A percentile compares a stretch with the other conserved stretches of the same genome.
phyloP scores from a whole-genome alignment of 495 filamentous ascomycete genomes.

The Hyaloscypha bicolor region DNA sequence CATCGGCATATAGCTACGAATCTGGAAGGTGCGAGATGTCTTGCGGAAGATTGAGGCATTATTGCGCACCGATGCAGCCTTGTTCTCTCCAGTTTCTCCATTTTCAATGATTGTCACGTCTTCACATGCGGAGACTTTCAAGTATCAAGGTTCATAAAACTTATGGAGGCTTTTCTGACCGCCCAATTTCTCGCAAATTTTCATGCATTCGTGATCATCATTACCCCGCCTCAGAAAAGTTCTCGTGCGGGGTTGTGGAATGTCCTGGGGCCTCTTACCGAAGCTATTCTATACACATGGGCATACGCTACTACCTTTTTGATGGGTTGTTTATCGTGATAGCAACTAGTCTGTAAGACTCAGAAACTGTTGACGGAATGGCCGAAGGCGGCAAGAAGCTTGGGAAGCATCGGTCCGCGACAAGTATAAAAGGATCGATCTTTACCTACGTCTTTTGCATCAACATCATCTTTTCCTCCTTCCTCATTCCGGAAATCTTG shows the following conservation, averaged over 20 bases:
- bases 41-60: no score
- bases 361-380: neutral
- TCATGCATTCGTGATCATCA: neutral
- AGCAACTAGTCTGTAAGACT: neutral
- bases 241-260: neutral
- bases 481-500: neutral
- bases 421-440: neutral
- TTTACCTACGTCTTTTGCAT: neutral
- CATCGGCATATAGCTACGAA: no score
- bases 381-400: neutral
- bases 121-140: no score
- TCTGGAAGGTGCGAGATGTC: no score
- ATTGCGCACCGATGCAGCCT: no score
- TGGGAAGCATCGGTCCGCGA: neutral
- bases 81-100: no score
- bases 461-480: neutral
- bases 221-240: neutral
- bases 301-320: no score
- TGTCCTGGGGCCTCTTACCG: neutral
- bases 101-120: no score
- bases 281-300: no score
- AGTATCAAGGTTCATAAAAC: no score
- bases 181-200: neutral
- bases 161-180: neutral
- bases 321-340: neutral